phyloP scores from a whole-genome alignment of 148 eudicot genomes.

The Rhododendron ferrugineum region DNA sequence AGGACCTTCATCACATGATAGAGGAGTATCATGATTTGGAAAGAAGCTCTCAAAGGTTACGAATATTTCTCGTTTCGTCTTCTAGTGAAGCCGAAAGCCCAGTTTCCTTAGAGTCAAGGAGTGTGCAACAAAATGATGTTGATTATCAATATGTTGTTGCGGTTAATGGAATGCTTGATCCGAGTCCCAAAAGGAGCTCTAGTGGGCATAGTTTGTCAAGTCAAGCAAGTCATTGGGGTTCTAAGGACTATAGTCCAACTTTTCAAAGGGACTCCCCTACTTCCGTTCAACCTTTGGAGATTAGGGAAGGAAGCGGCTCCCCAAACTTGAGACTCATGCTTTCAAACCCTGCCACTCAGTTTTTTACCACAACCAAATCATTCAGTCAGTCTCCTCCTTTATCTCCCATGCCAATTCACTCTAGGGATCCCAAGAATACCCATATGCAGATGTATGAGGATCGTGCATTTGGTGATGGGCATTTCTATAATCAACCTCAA shows the following conservation, averaged over 20 bases:
- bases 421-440: slow-evolving; percentile 20
- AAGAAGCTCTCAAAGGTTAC: slow-evolving; percentile 58
- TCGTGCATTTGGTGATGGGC: slow-evolving; percentile 22
- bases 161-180: slow-evolving; percentile 59
- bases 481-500: slow-evolving; percentile 9
- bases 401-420: slow-evolving; percentile 32
- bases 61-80: slow-evolving; percentile 60
- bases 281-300: slow-evolving; percentile 33
- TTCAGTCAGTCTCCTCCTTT: slow-evolving; percentile 42
- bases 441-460: slow-evolving; percentile 39
- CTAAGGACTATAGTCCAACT: slow-evolving; percentile 36
- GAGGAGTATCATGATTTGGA: slow-evolving; percentile 87
- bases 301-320: slow-evolving; percentile 29
- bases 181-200: slow-evolving; percentile 40
- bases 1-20: slow-evolving; percentile 86
- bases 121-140: slow-evolving; percentile 44
- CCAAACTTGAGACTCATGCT: slow-evolving; percentile 14
- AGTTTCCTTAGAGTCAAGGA: slow-evolving; percentile 31
- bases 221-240: slow-evolving; percentile 31
- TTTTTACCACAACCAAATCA: slow-evolving; percentile 25
- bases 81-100: slow-evolving; percentile 46
- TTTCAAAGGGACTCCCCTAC: slow-evolving; percentile 45
- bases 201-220: slow-evolving; percentile 40
- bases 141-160: slow-evolving; percentile 81
- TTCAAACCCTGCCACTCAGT: slow-evolving; percentile 22